A percentile compares a stretch with the other conserved stretches of the same genome.
Conservation (phyloP, 2,329 filamentous ascomycete species). For the Fusarium sp. region DNA sequence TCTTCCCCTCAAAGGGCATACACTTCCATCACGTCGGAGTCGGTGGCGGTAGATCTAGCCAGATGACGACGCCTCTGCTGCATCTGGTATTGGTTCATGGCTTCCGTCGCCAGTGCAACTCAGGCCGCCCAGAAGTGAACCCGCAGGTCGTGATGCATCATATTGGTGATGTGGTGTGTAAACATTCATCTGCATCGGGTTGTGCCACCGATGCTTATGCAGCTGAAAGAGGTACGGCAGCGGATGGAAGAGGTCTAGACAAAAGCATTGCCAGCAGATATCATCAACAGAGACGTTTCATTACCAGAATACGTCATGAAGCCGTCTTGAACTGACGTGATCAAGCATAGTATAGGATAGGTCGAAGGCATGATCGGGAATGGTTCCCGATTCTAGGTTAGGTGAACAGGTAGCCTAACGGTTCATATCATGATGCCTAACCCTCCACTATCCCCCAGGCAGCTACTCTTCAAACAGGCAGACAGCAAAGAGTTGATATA, state of each 20-base stretch:
- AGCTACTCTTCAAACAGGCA: background rate
- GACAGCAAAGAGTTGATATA: background rate
- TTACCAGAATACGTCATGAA: background rate
- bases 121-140: background rate
- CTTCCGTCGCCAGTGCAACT: background rate
- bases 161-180: background rate
- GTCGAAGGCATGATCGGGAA: background rate
- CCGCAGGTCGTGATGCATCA: background rate
- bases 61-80: conserved; percentile 13
- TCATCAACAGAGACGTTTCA: background rate
- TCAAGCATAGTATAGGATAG: background rate
- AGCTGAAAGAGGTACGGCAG: background rate
- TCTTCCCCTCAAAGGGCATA: background rate
- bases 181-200: background rate
- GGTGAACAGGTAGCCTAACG: background rate
- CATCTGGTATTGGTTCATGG: conserved; percentile 1
- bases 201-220: background rate
- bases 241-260: background rate
- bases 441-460: background rate
- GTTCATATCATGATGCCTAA: background rate
- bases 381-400: background rate
- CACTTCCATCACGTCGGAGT: background rate
- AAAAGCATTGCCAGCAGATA: background rate
- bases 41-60: background rate
- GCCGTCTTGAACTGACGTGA: background rate